Percentiles rank a stretch among this genome's conserved stretches.
Evolutionary conservation across 2,329 filamentous ascomycete genomes (phyloP).

Genomic region (Tricladium varicosporioides): DNA sequence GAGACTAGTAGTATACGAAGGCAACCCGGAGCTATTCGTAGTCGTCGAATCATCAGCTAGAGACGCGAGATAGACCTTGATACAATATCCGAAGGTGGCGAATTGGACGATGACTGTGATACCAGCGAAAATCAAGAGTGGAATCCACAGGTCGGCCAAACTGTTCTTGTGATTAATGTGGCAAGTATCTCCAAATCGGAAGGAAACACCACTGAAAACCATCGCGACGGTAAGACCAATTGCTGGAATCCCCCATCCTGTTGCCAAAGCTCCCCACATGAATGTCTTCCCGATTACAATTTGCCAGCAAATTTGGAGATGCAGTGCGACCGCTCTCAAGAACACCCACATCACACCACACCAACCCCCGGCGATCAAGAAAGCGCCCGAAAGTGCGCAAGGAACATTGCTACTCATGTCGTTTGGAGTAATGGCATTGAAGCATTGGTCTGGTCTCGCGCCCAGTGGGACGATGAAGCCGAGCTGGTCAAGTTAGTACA

Average conservation of each 20-base stretch:
- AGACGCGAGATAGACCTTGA: conserved; percentile 89
- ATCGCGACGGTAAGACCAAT: conserved; percentile 74
- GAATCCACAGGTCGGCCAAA: conserved; percentile 85
- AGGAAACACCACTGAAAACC: conserved; percentile 86
- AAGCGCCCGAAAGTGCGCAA: conserved; percentile 84
- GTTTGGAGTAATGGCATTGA: conserved; percentile 86
- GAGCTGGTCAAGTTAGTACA: conserved; percentile 51
- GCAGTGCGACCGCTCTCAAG: conserved; percentile 83
- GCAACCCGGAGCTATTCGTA: conserved; percentile 69
- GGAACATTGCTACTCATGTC: conserved; percentile 80
- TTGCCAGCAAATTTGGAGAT: conserved; percentile 98
- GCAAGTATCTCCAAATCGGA: conserved; percentile 85
- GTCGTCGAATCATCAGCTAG: conserved; percentile 70
- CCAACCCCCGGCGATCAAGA: conserved; percentile 84
- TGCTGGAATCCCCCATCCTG: conserved; percentile 82
- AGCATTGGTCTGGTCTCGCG: conserved; percentile 76
- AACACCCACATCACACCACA: conserved; percentile 87
- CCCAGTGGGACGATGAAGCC: conserved; percentile 89
- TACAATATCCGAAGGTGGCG: conserved; percentile 84
- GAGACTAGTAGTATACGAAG: conserved; percentile 73
- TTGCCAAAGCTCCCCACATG: conserved; percentile 78
- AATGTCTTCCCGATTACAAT: conserved; percentile 83
- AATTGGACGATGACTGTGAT: conserved; percentile 79
- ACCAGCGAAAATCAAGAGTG: conserved; percentile 74
- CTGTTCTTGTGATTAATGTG: conserved; percentile 91